These are phyloP conservation scores for Naganishia friedmannii DNA, from an alignment of 768 basidiomycete genomes.

Conservation along the genomic window DNA sequence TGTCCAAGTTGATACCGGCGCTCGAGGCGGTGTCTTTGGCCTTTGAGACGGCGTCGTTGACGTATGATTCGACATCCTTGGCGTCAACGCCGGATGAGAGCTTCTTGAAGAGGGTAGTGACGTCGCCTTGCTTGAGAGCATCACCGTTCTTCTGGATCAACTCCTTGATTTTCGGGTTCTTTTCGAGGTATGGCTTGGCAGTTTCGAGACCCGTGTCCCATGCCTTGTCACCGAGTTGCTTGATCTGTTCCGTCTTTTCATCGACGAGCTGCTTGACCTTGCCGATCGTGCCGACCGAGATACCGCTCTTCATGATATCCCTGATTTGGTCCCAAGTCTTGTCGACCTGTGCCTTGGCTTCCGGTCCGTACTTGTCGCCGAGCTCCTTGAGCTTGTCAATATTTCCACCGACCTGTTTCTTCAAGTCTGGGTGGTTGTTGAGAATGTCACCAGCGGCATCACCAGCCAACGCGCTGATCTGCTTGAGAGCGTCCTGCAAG, in stretches of 20 bases:
- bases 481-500: slow-evolving; percentile 23
- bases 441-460: slow-evolving; percentile 26
- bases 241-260: slow-evolving; percentile 21
- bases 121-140: slow-evolving; percentile 24
- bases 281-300: slow-evolving; percentile 67
- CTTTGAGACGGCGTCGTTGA: slow-evolving; percentile 24
- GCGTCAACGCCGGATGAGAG: slow-evolving; percentile 26
- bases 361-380: slow-evolving; percentile 30
- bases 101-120: slow-evolving; percentile 24
- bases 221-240: slow-evolving; percentile 65
- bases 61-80: slow-evolving; percentile 24
- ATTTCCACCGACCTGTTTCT: slow-evolving; percentile 28
- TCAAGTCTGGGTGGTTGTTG: slow-evolving; percentile 23
- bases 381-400: slow-evolving; percentile 30
- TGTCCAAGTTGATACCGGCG: slow-evolving; percentile 25
- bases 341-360: slow-evolving; percentile 34
- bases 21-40: slow-evolving; percentile 3
- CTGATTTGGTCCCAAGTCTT: slow-evolving; percentile 27
- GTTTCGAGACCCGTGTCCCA: slow-evolving; percentile 66
- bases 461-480: slow-evolving; percentile 30
- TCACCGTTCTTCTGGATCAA: slow-evolving; percentile 31
- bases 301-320: slow-evolving; percentile 57
- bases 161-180: slow-evolving; percentile 30
- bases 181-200: slow-evolving; percentile 30
- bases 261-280: slow-evolving; percentile 57